These are phyloP conservation scores for Globisporangium recalcitrans DNA, from an alignment of 352 stramenopile genomes.

Conservation along the genomic window DNA sequence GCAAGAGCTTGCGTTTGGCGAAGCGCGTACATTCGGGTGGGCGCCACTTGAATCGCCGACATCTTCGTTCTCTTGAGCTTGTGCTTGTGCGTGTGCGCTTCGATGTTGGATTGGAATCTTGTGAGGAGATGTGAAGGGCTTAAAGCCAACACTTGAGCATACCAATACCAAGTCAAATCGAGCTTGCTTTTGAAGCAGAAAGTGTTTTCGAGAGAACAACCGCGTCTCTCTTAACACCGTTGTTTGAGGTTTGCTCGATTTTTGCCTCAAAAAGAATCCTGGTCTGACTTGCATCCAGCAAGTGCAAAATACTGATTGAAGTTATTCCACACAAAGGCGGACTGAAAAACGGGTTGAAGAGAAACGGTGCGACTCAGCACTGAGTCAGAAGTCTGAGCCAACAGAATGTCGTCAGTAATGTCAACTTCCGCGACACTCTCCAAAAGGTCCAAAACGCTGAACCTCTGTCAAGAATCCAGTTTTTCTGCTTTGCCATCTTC, in stretches of 20 bases:
- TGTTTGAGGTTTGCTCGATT: too few species aligned
- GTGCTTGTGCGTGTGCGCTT: not conserved
- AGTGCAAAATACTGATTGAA: too few species aligned
- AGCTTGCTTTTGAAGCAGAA: not conserved
- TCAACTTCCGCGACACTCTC: not conserved
- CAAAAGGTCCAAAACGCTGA: not conserved
- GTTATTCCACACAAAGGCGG: too few species aligned
- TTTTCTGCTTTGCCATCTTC: conserved; percentile 5
- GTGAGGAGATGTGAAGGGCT: too few species aligned
- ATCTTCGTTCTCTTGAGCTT: conserved; percentile 24
- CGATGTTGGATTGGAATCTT: too few species aligned
- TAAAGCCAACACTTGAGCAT: too few species aligned
- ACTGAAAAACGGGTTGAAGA: too few species aligned
- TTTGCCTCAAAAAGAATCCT: too few species aligned
- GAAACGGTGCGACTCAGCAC: too few species aligned
- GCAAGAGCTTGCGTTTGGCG: not conserved
- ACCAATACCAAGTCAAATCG: not conserved
- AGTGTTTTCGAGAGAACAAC: not conserved
- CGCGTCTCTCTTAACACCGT: not conserved
- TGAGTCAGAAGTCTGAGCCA: too few species aligned
- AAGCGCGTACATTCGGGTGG: conserved; percentile 72
- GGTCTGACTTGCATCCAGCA: too few species aligned
- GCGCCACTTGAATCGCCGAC: conserved; percentile 51
- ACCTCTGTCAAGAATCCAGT: not conserved
- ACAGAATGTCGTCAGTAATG: too few species aligned